Base-by-base conservation (phyloP, 805 yeast species). In the Yarrowia phangngaensis region DNA sequence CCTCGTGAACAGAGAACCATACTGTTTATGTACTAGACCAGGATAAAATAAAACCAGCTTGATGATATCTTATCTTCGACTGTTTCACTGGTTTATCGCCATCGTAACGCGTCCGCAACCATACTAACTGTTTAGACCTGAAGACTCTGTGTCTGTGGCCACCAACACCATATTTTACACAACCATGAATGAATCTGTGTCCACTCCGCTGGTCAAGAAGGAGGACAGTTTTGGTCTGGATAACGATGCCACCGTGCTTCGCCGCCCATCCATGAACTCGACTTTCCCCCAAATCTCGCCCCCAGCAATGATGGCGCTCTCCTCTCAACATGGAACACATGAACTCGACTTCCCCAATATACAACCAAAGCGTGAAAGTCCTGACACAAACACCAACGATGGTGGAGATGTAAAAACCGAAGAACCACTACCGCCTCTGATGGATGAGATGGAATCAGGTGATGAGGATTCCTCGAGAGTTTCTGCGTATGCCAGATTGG, bases 401-500 rank as follows among this genome's bases (percentile, higher is more conserved):
- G 28, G 26, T 14, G 34, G 24, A 15, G 23, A 29, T 20, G 35
- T 29, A n/a, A 30, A 29, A 28, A 19, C 15, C 29, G 48, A 41
- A 28, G 48, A 41, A 12, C 19, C 32, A 11, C 35, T 41, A n/a
- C 48, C 48, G 5, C 48, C 48, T 11, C 16, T 41, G 8, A 30
- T 41, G 48, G 48, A 41, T 27, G 35, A 30, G 27, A 17, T 29
- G 12, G 35, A 41, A 20, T 20, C 27, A 6, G 48, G 35, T 2
- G 48, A 41, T 24, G 58, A 55, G 31, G 60, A 55, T 11, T 56
- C 58, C 24, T 57, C 64, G 32, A 59, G 67, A 23, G 70, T 68
- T 6, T 65, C 68, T 8, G 74, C 74, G 19, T 70, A 71, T 38
- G 74, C 74, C 14, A 58, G 72, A 57, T 68, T 92, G 29, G 97